Evolutionary conservation across 169 alveolate species (phyloP), one percentile per base, ranked within the genome.

Genomic region (Cystoisospora suis): DNA sequence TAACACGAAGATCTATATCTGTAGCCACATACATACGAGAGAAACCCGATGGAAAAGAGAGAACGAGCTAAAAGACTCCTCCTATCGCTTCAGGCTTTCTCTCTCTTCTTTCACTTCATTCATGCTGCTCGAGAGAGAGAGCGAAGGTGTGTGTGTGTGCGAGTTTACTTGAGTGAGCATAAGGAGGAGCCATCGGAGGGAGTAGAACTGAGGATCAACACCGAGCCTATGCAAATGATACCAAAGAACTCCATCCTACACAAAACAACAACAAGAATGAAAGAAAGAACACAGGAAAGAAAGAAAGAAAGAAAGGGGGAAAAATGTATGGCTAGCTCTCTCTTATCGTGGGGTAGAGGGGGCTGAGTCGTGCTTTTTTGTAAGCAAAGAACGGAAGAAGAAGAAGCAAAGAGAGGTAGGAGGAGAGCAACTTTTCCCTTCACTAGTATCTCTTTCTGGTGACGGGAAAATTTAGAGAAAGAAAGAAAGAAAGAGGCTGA

Each of bases 201-300:
- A 87, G 81, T 86, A 90, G 86, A 90, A 90, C 46, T 90, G 94
- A 65, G 94, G 91, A 53, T 90, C 94, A 12, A 90, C 86, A 47
- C 94, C 94, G 36, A 72, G 56, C 29, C 72, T 47, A 49, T 90
- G 59, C 81, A 90, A 75, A 47, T 85, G 91, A 72, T 29, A 27
- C 91, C 91, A 90, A 2, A 90, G 70, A 7, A 38, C 87, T 58
- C 36, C 75, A 61, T 90, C 94, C 94, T 90, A 45, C 53, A 89
- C 65, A 45, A n/a, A 34, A n/a, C 15, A 61, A 36, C 88, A n/a
- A 12, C 79, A 17, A 27, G 59, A 42, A 53, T 23, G n/a, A n/a
- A n/a, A n/a, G 77, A 65, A 65, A 23, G 42, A 49, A 9, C 61
- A 49, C 23, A 65, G 42, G 15, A 9, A n/a, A 27, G 77, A 65